A percentile compares a stretch with the other conserved stretches of the same genome.
Conservation (phyloP, 495 filamentous ascomycete species). For the Daldinia caldariorum region DNA sequence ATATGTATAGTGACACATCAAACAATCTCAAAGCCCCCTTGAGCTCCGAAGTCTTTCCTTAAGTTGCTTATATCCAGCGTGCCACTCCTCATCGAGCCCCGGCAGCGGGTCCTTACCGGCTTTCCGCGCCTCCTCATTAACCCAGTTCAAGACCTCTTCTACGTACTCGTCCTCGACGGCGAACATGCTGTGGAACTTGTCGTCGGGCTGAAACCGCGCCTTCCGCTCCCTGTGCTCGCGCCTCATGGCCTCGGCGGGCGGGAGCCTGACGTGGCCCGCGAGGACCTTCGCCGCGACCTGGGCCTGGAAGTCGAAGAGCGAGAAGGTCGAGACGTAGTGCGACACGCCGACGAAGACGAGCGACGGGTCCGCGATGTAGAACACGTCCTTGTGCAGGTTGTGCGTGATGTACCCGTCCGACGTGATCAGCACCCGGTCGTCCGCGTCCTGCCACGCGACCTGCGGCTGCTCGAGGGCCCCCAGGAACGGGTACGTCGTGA, state of each 20-base stretch:
- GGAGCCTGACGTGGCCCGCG: conserved; percentile 61
- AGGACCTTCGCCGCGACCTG: conserved; percentile 67
- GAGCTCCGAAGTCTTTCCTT: conserved; percentile 23
- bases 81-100: conserved; percentile 43
- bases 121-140: conserved; percentile 38
- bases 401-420: conserved; percentile 69
- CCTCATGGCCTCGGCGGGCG: conserved; percentile 58
- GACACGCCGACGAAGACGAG: conserved; percentile 70
- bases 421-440: conserved; percentile 65
- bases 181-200: conserved; percentile 43
- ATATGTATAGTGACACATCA: background rate
- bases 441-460: conserved; percentile 48
- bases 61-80: conserved; percentile 29
- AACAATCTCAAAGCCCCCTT: background rate
- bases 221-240: conserved; percentile 60
- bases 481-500: conserved; percentile 68
- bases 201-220: conserved; percentile 36
- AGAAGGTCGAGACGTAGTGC: conserved; percentile 69
- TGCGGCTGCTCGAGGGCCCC: conserved; percentile 55
- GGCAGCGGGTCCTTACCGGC: conserved; percentile 36
- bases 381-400: conserved; percentile 73
- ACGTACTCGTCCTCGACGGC: conserved; percentile 41
- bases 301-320: conserved; percentile 73
- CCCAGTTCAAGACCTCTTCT: conserved; percentile 40
- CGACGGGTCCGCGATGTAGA: conserved; percentile 72